Base-by-base conservation (phyloP, 1,284 basidiomycete genomes). In the Uromyces viciae-fabae region DNA sequence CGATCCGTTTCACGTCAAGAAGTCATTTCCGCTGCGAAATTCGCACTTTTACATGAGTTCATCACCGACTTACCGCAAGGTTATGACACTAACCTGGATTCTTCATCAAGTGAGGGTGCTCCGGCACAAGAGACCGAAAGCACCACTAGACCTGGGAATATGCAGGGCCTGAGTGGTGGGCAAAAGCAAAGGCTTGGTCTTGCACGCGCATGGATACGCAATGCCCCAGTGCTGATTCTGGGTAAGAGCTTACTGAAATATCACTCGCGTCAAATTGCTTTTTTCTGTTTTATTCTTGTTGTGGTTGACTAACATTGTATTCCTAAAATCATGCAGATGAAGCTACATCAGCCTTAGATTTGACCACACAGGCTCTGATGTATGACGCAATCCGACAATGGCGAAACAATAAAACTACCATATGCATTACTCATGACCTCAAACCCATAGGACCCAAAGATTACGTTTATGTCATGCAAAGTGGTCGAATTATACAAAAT, bases 361-460 rank as follows among this genome's bases (percentile, higher is more conserved):
- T 92, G 28, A 92, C 92, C 0, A 93, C 94, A 2, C 91, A 95
- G 31, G 88, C 94, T 49, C 89, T 95, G 56, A 94, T 98, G 11
- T 94, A 94, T 83, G 92, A 94, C 82, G 94, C 94, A 0, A 90
- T 98, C 87, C 93, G 93, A 85, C 86, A 87, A 25, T 95, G 94
- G 93, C 89, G 94, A 28, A 86, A 86, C 33, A 92, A 93, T 86
- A 91, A 90, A 84, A 97, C 95, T 0, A 99, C 96, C 0, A 92
- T 99, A 84, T 92, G 98, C 82, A 97, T 98, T 87, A 98, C 95
- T 0, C 96, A 98, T 86, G 95, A 98, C 84, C 90, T 98, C 15
- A 91, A 92, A 0, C 93, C 95, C 84, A 93, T 99, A 83, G 87
- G 88, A 3, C 77, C 88, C 0, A 86, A 88, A 22, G 95, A 98